Evolutionary conservation across 2,329 filamentous ascomycete genomes (phyloP).

Genomic region (Cercospora brassicicola): DNA sequence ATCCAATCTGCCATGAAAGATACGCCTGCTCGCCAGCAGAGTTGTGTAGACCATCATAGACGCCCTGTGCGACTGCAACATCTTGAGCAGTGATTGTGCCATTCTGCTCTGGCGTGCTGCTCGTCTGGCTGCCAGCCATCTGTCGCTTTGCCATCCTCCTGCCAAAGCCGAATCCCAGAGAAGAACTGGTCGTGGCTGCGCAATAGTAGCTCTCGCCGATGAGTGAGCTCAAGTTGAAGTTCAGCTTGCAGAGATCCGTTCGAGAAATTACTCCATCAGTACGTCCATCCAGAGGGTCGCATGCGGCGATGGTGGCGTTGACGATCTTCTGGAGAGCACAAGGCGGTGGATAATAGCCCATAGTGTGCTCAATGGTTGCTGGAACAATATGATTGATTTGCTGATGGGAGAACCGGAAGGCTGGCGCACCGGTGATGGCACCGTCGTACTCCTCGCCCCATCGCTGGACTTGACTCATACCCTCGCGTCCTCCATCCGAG

Average conservation of each 20-base stretch:
- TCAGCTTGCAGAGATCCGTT: conserved; percentile 49
- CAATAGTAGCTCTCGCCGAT: conserved; percentile 51
- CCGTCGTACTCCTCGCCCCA: conserved; percentile 53
- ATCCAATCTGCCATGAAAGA: conserved; percentile 41
- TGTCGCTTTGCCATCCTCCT: conserved; percentile 1
- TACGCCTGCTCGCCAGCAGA: conserved; percentile 44
- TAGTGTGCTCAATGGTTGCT: conserved; percentile 43
- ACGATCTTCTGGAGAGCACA: conserved; percentile 54
- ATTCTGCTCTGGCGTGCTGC: conserved; percentile 28
- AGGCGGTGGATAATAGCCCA: conserved; percentile 45
- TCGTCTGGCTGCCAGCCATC: conserved; percentile 28
- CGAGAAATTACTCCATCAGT: conserved; percentile 55
- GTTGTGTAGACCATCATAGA: conserved; percentile 45
- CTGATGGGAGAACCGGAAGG: conserved; percentile 48
- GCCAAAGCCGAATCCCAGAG: conserved; percentile 20
- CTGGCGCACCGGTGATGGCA: conserved; percentile 48
- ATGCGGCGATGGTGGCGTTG: conserved; percentile 56
- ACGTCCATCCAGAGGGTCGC: conserved; percentile 56
- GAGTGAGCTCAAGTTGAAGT: conserved; percentile 49
- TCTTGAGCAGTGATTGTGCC: conserved; percentile 35
- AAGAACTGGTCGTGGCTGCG: conserved; percentile 33
- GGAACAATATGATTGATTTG: conserved; percentile 47
- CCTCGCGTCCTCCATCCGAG: conserved; percentile 54
- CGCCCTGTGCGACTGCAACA: conserved; percentile 37
- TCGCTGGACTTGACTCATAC: conserved; percentile 53